These are phyloP conservation scores for Naganishia cerealis DNA, from an alignment of 1,284 basidiomycete genomes.

Conservation along the genomic window DNA sequence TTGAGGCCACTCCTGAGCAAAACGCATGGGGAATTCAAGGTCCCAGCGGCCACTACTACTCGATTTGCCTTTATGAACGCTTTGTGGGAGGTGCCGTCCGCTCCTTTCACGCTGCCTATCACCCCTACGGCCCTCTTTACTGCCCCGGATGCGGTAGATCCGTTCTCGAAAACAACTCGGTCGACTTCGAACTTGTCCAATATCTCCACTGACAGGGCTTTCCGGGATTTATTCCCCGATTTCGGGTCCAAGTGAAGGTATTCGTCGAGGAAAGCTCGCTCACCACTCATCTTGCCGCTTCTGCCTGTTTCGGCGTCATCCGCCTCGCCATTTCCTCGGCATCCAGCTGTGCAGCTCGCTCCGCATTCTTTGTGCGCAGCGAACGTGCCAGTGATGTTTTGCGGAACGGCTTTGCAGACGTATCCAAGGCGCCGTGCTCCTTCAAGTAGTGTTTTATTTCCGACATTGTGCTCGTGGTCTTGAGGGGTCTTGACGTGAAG, in stretches of 20 bases:
- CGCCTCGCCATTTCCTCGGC: slow-evolving; percentile 12
- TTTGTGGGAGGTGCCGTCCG: slow-evolving; percentile 36
- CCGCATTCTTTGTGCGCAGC: slow-evolving; percentile 25
- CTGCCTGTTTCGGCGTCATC: slow-evolving; percentile 17
- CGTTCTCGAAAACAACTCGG: slow-evolving; percentile 17
- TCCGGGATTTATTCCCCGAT: neutral
- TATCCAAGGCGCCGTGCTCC: slow-evolving; percentile 39
- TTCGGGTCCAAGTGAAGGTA: slow-evolving; percentile 9
- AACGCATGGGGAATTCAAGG: slow-evolving; percentile 55
- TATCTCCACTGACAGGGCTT: slow-evolving; percentile 6
- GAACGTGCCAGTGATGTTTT: slow-evolving; percentile 30
- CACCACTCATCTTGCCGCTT: slow-evolving; percentile 32
- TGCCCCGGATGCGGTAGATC: neutral
- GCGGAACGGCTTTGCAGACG: slow-evolving; percentile 33
- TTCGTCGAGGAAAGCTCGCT: slow-evolving; percentile 23
- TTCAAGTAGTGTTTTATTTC: slow-evolving; percentile 38
- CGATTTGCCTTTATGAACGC: slow-evolving; percentile 49
- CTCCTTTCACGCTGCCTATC: neutral
- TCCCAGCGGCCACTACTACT: slow-evolving; percentile 54
- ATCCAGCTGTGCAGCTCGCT: slow-evolving; percentile 31
- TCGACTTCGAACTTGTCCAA: slow-evolving; percentile 20
- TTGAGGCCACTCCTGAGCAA: slow-evolving; percentile 53
- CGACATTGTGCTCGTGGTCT: slow-evolving; percentile 37
- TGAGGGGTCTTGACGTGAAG: slow-evolving; percentile 28
- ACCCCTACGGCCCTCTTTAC: slow-evolving; percentile 12